Base-by-base conservation (phyloP, 1,139 yeast species). In the Debaryomyces sp. region DNA sequence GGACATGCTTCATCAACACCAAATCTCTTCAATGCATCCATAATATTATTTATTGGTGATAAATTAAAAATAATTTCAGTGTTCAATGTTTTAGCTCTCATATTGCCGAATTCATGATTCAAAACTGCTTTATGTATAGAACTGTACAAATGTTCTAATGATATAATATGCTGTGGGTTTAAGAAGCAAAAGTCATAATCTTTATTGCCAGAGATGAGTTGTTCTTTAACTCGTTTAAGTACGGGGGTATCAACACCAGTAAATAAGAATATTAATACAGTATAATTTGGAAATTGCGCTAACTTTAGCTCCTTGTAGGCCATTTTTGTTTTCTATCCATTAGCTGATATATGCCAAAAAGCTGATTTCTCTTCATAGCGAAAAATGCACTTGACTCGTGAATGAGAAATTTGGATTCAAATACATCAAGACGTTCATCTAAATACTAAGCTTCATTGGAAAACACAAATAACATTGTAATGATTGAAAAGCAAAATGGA, bases 31-130 rank as follows among this genome's bases (percentile, higher is more conserved):
- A 76, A 62, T 1, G 80, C 78, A 49, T 76, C 80, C 63, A 67
- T 64, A 41, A 76, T 72, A 50, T 73, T 75, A 60, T 75, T 76
- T 13, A 71, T 64, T 2, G 80, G 79, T 4, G 77, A 71, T 50
- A 76, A 63, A 51, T 67, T 72, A 53, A 70, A 67, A 22, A 76
- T 67, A 33, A 75, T 70, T 53, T 76, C 80, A 0, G 80, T 70
- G 52, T 75, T 68, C 47, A 76, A 59, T 1, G 77, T 68, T 42
- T 71, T 73, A 33, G 81, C 76, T 51, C 64, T 67, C 70, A 68
- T 70, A 18, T 58, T 53, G 2, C 58, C 67, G 22, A 60, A 57
- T 4, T 45, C 50, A 35, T 58, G 51, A 58, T 73, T 72, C 21
- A 58, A 56, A n/a, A 76, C 44, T 6, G 80, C 67, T 48, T 65